Conservation (phyloP, 805 yeast genomes). For the Suhomyces sp. region DNA sequence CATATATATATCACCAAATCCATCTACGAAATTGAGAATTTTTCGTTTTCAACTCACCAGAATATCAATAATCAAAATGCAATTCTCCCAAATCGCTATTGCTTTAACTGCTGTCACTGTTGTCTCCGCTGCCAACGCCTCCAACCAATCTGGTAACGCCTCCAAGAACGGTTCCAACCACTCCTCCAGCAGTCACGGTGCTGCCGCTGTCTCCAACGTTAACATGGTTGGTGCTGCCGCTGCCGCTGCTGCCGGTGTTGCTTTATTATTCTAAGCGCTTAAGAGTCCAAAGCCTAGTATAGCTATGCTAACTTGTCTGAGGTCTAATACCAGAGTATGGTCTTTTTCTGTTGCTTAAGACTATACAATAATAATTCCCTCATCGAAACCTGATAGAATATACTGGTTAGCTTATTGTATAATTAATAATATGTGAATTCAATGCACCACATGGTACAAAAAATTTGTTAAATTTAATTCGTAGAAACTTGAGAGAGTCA, state of each 20-base stretch:
- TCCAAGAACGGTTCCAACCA: slow-evolving; percentile 13
- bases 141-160: slow-evolving; percentile 11
- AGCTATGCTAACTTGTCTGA: neutral
- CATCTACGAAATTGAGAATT: neutral
- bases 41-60: neutral
- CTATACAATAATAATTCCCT: neutral
- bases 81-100: slow-evolving; percentile 25
- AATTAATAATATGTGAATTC: slow-evolving; percentile 4
- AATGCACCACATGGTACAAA: neutral
- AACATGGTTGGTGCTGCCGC: slow-evolving; percentile 29
- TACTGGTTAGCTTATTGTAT: slow-evolving; percentile 1
- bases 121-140: slow-evolving; percentile 26
- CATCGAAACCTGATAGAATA: neutral
- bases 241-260: slow-evolving; percentile 28
- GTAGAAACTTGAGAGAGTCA: neutral
- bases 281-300: neutral
- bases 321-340: neutral
- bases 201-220: slow-evolving; percentile 22
- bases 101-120: slow-evolving; percentile 30
- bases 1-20: slow-evolving; percentile 1
- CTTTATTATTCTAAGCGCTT: slow-evolving; percentile 26
- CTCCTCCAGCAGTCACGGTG: slow-evolving; percentile 18
- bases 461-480: neutral
- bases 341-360: slow-evolving; percentile 1
- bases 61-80: slow-evolving; percentile 16